Percentiles rank a stretch among this genome's conserved stretches.
These are phyloP conservation scores for Micromonas pusilla DNA, from an alignment of 139 green algal genomes.

Conservation along the genomic window DNA sequence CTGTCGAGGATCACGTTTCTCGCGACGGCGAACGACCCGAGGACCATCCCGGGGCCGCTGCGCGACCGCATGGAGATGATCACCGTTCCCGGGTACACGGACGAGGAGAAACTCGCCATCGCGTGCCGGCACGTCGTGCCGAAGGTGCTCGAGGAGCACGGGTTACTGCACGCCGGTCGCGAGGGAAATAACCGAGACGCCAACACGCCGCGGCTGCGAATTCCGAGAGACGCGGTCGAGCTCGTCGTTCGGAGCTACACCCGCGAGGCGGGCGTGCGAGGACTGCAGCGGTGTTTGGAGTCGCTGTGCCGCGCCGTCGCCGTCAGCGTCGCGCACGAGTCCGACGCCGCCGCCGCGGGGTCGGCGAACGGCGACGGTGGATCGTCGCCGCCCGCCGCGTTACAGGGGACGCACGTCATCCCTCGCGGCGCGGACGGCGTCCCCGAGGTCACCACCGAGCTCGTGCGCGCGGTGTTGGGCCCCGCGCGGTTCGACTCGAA, in stretches of 20 bases:
- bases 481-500: slow-evolving; percentile 45
- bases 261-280: slow-evolving; percentile 64
- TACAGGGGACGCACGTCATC: too few species aligned
- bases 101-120: slow-evolving; percentile 49
- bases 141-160: slow-evolving; percentile 53
- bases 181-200: too few species aligned
- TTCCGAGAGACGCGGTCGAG: slow-evolving; percentile 22
- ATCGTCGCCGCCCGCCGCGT: too few species aligned
- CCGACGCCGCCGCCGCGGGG: neutral
- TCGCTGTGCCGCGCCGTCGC: slow-evolving; percentile 61
- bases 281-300: slow-evolving; percentile 51
- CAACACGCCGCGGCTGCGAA: neutral
- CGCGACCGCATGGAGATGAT: slow-evolving; percentile 50
- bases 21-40: slow-evolving; percentile 40
- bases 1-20: slow-evolving; percentile 45
- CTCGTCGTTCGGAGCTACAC: slow-evolving; percentile 47
- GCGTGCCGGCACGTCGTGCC: slow-evolving; percentile 43
- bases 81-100: slow-evolving; percentile 45
- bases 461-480: slow-evolving; percentile 64
- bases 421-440: neutral
- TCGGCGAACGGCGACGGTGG: too few species aligned
- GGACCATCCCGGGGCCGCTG: slow-evolving; percentile 37
- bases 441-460: slow-evolving; percentile 41
- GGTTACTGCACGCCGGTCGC: slow-evolving; percentile 20
- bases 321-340: slow-evolving; percentile 42